These are phyloP conservation scores for Dysphania ambrosioides DNA, from an alignment of 148 eudicot genomes.

Conservation along the genomic window DNA sequence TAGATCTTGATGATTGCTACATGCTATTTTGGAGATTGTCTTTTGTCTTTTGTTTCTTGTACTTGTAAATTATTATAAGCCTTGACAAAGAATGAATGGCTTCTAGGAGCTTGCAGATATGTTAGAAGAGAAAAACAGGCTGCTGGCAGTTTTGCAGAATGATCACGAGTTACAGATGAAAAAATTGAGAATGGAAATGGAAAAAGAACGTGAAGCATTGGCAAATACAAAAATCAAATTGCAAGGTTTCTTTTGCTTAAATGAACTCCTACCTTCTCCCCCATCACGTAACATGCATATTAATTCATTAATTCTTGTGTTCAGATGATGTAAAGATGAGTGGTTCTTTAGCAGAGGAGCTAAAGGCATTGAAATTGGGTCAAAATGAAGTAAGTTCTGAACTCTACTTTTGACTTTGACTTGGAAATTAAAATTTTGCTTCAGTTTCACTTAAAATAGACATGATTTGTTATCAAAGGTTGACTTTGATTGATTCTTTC, in stretches of 20 bases:
- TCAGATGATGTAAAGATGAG: slow-evolving; percentile 72
- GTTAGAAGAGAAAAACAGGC: slow-evolving; percentile 69
- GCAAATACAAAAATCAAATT: slow-evolving; percentile 47
- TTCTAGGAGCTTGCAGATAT: slow-evolving; percentile 89
- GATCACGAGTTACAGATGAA: slow-evolving; percentile 58
- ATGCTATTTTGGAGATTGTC: background rate
- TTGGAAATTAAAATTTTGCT: background rate
- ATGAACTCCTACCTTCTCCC: background rate
- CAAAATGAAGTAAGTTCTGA: slow-evolving; percentile 59
- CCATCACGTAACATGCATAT: background rate
- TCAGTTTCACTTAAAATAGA: background rate
- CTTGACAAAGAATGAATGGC: slow-evolving; percentile 47
- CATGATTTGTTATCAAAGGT: background rate
- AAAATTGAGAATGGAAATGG: slow-evolving; percentile 49
- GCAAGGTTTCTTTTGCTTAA: slow-evolving; percentile 46
- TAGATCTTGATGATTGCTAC: background rate
- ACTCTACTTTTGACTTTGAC: background rate
- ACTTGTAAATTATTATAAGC: slow-evolving; percentile 31
- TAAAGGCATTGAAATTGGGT: slow-evolving; percentile 48
- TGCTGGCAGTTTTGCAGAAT: slow-evolving; percentile 55
- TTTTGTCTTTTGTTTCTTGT: slow-evolving; percentile 4
- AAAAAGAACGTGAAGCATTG: slow-evolving; percentile 54
- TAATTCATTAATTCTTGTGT: slow-evolving; percentile 25
- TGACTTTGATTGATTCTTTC: background rate
- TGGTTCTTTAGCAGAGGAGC: slow-evolving; percentile 55